phyloP scores from a whole-genome alignment of 1,139 yeast genomes.

The Pichia sp. region DNA sequence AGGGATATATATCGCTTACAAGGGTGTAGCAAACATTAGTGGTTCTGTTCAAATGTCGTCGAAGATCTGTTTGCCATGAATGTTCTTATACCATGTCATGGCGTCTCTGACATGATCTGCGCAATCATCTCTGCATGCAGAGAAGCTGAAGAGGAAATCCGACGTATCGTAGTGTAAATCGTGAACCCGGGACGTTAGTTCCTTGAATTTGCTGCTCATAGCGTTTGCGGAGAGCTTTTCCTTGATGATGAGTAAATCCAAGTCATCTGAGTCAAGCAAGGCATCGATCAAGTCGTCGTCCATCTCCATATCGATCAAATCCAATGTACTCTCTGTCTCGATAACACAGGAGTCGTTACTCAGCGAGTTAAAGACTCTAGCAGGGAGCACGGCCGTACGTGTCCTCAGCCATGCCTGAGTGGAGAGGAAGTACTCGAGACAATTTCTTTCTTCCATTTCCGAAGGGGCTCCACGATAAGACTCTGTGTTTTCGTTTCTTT shows the following conservation, averaged over 20 bases:
- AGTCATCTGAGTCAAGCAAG: constrained; percentile 43
- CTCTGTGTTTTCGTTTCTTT: constrained; percentile 18
- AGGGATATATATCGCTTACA: too few species aligned
- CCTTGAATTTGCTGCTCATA: not conserved
- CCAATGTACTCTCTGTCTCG: constrained; percentile 1
- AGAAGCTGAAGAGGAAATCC: constrained; percentile 8
- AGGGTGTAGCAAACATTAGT: too few species aligned
- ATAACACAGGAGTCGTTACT: constrained; percentile 10
- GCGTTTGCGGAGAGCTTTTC: constrained; percentile 1
- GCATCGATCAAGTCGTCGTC: constrained; percentile 38
- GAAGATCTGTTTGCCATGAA: constrained; percentile 7
- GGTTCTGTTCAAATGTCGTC: not conserved
- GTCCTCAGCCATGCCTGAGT: constrained; percentile 87
- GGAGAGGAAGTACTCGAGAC: constrained; percentile 74
- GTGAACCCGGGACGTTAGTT: not conserved
- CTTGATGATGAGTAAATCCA: constrained; percentile 1
- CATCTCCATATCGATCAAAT: constrained; percentile 8
- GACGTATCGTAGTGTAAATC: constrained; percentile 6
- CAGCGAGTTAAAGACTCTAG: constrained; percentile 5
- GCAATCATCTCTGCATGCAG: constrained; percentile 7
- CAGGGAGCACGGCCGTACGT: constrained; percentile 61
- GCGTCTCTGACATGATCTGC: constrained; percentile 3
- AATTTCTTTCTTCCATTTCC: constrained; percentile 95
- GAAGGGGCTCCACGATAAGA: not conserved
- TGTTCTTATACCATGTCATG: not conserved